These are phyloP conservation scores for Cercospora zeae-maydis DNA, from an alignment of 2,329 filamentous ascomycete genomes.

Conservation along the genomic window DNA sequence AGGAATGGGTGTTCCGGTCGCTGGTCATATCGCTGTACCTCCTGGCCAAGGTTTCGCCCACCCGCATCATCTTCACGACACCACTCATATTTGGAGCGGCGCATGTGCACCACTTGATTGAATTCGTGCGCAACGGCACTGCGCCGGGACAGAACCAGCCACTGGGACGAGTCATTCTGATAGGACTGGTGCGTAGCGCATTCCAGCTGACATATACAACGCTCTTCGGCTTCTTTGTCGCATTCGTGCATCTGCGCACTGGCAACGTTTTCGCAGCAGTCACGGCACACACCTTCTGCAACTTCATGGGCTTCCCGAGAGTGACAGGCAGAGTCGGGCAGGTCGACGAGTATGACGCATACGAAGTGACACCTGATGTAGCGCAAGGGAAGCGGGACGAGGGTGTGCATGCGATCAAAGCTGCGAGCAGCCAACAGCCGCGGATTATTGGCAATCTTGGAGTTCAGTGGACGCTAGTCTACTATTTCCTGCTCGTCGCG, in stretches of 20 bases:
- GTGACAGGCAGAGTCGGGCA: constrained; percentile 71
- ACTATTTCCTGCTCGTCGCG: constrained; percentile 71
- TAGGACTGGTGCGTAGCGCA: constrained; percentile 61
- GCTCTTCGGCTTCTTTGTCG: constrained; percentile 88
- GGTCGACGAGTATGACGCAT: constrained; percentile 41
- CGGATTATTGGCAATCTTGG: constrained; percentile 35
- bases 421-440: constrained; percentile 23
- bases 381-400: constrained; percentile 32
- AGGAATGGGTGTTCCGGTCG: constrained; percentile 91
- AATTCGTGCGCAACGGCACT: constrained; percentile 74
- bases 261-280: constrained; percentile 75
- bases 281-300: constrained; percentile 82
- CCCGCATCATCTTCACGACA: constrained; percentile 70
- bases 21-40: constrained; percentile 80
- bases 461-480: constrained; percentile 66
- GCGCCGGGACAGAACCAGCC: constrained; percentile 45
- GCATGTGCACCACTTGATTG: constrained; percentile 93
- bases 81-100: constrained; percentile 90
- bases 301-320: constrained; percentile 82
- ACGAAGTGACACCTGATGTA: constrained; percentile 31
- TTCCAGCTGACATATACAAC: constrained; percentile 89
- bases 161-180: constrained; percentile 24
- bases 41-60: constrained; percentile 56
- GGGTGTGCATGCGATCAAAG: constrained; percentile 11
- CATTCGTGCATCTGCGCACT: constrained; percentile 82